Percentiles rank a stretch among this genome's conserved stretches.
These are phyloP conservation scores for Hypoxylon trugodes DNA, from an alignment of 495 filamentous ascomycete species.

Conservation along the genomic window DNA sequence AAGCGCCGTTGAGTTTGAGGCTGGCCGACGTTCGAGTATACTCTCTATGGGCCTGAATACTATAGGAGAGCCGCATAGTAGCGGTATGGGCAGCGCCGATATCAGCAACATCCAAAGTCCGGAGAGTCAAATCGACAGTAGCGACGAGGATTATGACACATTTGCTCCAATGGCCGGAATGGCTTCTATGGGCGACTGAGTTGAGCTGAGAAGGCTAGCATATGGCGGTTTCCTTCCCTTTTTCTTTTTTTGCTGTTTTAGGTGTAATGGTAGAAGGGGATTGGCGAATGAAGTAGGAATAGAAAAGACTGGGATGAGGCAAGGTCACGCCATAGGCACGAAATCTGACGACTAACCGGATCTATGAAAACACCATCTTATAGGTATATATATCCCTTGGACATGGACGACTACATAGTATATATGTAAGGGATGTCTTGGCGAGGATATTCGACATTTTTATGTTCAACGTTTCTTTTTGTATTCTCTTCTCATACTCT, in stretches of 20 bases:
- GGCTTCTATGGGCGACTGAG: slow-evolving; percentile 42
- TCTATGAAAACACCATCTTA: slow-evolving; percentile 24
- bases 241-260: slow-evolving; percentile 11
- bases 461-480: slow-evolving; percentile 18
- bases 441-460: slow-evolving; percentile 15
- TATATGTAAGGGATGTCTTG: no score
- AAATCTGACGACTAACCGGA: slow-evolving; percentile 41
- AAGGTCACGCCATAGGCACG: slow-evolving; percentile 47
- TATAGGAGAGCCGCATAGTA: slow-evolving; percentile 38
- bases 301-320: slow-evolving; percentile 39
- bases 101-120: slow-evolving; percentile 56
- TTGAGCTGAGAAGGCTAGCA: slow-evolving; percentile 8
- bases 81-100: slow-evolving; percentile 48
- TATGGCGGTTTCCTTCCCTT: slow-evolving; percentile 7
- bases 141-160: slow-evolving; percentile 51
- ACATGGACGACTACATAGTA: slow-evolving; percentile 5
- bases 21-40: slow-evolving; percentile 48
- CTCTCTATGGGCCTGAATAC: slow-evolving; percentile 41
- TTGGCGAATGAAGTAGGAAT: slow-evolving; percentile 33
- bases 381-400: slow-evolving; percentile 23
- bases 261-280: slow-evolving; percentile 29
- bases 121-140: slow-evolving; percentile 51
- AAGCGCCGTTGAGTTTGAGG: slow-evolving; percentile 54
- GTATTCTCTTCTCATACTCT: no score
- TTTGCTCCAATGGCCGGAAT: slow-evolving; percentile 43